Percentiles rank a stretch among this genome's conserved stretches.
These are phyloP conservation scores for Lasiosphaeria ovina DNA, from an alignment of 495 filamentous ascomycete genomes.

Conservation along the genomic window DNA sequence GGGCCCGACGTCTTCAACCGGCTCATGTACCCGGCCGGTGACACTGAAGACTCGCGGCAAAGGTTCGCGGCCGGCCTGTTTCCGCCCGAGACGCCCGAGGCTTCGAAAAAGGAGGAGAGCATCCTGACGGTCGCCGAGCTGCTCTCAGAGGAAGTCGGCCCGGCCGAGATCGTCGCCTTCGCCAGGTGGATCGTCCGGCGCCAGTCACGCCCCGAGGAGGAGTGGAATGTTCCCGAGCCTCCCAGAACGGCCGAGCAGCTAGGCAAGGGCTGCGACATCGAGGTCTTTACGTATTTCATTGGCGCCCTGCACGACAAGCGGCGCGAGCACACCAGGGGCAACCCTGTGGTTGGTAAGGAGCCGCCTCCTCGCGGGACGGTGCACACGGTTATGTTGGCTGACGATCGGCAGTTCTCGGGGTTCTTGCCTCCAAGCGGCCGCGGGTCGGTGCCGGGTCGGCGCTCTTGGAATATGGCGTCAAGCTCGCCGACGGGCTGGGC, in stretches of 20 bases:
- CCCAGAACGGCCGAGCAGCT: conserved; percentile 21
- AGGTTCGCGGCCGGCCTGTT: conserved; percentile 19
- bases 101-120: conserved; percentile 11
- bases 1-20: conserved; percentile 24
- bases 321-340: conserved; percentile 20
- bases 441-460: conserved; percentile 30
- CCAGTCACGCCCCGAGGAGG: conserved; percentile 22
- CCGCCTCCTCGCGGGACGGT: not conserved
- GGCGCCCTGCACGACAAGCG: conserved; percentile 19
- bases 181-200: conserved; percentile 24
- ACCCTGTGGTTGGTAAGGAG: conserved; percentile 27
- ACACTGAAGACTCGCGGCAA: conserved; percentile 9
- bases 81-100: not conserved
- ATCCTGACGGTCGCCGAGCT: conserved; percentile 28
- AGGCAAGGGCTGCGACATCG: conserved; percentile 23
- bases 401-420: conserved; percentile 20
- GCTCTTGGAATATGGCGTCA: conserved; percentile 23
- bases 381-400: not conserved
- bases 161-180: conserved; percentile 29
- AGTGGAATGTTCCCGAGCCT: conserved; percentile 23
- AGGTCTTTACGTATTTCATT: conserved; percentile 26
- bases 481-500: conserved; percentile 28
- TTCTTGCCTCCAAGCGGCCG: conserved; percentile 25
- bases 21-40: conserved; percentile 26
- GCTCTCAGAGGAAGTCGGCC: conserved; percentile 14